Evolutionary conservation across 345 rosid genomes (phyloP).

Genomic region (Gossypium bickii): DNA sequence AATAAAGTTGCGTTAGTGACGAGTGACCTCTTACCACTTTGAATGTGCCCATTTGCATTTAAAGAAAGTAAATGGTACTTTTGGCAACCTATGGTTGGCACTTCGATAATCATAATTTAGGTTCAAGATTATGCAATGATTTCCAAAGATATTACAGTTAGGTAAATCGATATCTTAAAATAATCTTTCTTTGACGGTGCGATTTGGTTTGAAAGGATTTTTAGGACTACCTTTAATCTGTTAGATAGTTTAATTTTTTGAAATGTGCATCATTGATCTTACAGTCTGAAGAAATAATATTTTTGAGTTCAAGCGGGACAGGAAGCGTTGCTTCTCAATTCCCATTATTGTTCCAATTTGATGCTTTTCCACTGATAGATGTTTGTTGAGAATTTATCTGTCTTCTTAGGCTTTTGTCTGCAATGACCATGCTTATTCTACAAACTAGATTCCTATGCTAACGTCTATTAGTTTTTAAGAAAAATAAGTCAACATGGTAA

Average conservation of each 20-base stretch:
- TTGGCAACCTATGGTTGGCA: not conserved
- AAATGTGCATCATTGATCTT: not conserved
- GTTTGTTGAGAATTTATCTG: not conserved
- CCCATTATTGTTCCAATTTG: not conserved
- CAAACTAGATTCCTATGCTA: slow-evolving; percentile 10
- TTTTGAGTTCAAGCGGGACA: not conserved
- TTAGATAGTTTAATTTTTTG: not conserved
- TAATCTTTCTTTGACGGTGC: not conserved
- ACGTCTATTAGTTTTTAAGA: not conserved
- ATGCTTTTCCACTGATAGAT: not conserved
- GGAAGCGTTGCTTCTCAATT: not conserved
- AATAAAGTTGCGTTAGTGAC: not conserved
- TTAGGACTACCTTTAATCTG: not conserved
- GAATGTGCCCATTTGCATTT: slow-evolving; percentile 1
- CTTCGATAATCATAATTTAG: not conserved
- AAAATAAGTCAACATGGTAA: not conserved
- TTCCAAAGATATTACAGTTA: not conserved
- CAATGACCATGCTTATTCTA: slow-evolving; percentile 1
- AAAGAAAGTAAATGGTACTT: not conserved
- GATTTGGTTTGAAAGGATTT: not conserved
- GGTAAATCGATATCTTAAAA: not conserved
- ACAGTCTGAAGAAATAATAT: not conserved
- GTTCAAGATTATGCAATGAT: slow-evolving; percentile 4
- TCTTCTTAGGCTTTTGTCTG: not conserved
- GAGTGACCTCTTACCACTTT: not conserved